phyloP scores from a whole-genome alignment of 1,284 basidiomycete genomes.

The Microbotryum lychnidis-dioicae region DNA sequence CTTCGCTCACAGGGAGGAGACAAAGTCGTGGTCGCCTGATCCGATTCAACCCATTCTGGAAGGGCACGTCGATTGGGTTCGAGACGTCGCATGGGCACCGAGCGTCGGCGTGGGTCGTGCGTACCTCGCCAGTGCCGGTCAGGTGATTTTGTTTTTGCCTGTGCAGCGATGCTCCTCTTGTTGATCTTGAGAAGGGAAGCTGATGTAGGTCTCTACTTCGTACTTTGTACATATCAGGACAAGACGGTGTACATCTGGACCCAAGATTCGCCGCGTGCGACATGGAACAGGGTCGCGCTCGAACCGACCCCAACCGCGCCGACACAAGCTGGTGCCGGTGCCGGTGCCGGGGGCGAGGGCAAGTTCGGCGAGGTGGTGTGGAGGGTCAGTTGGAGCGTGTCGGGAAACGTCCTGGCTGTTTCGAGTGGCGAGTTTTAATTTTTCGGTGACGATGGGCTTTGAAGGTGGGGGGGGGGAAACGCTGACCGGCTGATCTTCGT shows the following conservation, averaged over 20 bases:
- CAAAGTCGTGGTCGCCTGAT: constrained; percentile 72
- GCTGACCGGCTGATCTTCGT: too few relatives aligned
- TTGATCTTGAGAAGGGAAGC: background rate
- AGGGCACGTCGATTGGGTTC: constrained; percentile 93
- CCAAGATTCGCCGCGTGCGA: constrained; percentile 64
- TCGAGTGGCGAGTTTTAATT: constrained; percentile 59
- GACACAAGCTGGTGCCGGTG: constrained; percentile 6
- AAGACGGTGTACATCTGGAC: constrained; percentile 93
- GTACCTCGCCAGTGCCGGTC: constrained; percentile 91
- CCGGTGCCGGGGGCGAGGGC: constrained; percentile 35
- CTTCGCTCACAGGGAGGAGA: constrained; percentile 24
- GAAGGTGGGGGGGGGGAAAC: background rate
- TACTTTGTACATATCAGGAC: constrained; percentile 50
- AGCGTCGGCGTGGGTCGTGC: constrained; percentile 88
- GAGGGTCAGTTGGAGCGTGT: constrained; percentile 94
- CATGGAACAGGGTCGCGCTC: constrained; percentile 79
- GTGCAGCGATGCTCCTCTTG: too few relatives aligned
- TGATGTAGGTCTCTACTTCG: background rate
- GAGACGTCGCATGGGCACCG: constrained; percentile 95
- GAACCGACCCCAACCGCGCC: constrained; percentile 52
- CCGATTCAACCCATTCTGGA: constrained; percentile 57
- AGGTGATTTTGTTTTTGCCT: constrained; percentile 49
- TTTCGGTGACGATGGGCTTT: background rate
- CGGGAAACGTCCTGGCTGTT: constrained; percentile 91
- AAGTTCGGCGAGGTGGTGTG: constrained; percentile 94